A percentile compares a stretch with the other conserved stretches of the same genome.
Evolutionary conservation across 1,139 yeast genomes (phyloP).

Genomic region (Candida smagusa): DNA sequence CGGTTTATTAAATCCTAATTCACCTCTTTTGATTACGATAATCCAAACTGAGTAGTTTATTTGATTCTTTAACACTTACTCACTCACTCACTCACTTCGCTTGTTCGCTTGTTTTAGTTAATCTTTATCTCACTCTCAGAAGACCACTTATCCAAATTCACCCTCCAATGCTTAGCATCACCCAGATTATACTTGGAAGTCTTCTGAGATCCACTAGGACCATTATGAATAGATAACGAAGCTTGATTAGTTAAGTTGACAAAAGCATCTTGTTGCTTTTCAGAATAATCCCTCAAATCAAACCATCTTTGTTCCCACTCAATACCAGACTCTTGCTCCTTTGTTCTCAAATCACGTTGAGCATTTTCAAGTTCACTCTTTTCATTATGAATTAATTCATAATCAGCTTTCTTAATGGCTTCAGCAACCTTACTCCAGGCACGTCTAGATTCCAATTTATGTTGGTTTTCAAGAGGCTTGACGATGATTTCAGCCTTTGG

Average conservation of each 20-base stretch:
- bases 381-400: slow-evolving; percentile 66
- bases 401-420: slow-evolving; percentile 76
- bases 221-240: slow-evolving; percentile 57
- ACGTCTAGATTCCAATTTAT: slow-evolving; percentile 70
- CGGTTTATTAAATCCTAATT: too few relatives aligned
- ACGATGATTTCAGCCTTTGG: slow-evolving; percentile 60
- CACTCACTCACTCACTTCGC: too few relatives aligned
- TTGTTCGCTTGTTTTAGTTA: slow-evolving; percentile 10
- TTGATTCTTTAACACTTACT: too few relatives aligned
- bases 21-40: too few relatives aligned
- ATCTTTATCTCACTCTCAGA: slow-evolving; percentile 56
- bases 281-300: slow-evolving; percentile 47
- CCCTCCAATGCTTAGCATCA: slow-evolving; percentile 66
- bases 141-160: slow-evolving; percentile 51
- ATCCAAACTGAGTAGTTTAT: too few relatives aligned
- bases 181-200: slow-evolving; percentile 52
- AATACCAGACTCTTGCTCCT: slow-evolving; percentile 59
- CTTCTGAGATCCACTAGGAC: slow-evolving; percentile 61
- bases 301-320: slow-evolving; percentile 84
- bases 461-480: slow-evolving; percentile 75
- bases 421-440: slow-evolving; percentile 89
- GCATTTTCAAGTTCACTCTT: slow-evolving; percentile 76
- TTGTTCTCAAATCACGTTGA: slow-evolving; percentile 76
- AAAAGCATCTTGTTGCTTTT: slow-evolving; percentile 38
- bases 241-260: slow-evolving; percentile 51